Percentiles rank a stretch among this genome's conserved stretches.
These are phyloP conservation scores for Tubosaeta brunneosetosa DNA, from an alignment of 768 basidiomycete genomes.

Conservation along the genomic window DNA sequence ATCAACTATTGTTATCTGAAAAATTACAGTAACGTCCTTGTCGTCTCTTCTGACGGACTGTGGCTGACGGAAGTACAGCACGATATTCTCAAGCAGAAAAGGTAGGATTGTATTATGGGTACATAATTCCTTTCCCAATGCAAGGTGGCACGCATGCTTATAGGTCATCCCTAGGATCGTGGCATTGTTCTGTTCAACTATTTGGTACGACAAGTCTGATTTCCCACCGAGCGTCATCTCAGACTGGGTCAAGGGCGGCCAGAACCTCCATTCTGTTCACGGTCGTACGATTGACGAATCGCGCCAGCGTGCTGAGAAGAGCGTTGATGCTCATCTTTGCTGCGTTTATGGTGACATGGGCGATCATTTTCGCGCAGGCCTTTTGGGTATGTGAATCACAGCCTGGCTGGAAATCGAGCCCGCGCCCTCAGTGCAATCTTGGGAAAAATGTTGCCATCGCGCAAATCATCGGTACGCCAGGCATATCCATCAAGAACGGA, in stretches of 20 bases:
- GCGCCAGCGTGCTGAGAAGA: neutral
- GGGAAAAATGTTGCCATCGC: neutral
- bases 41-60: neutral
- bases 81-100: neutral
- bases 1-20: neutral
- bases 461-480: neutral
- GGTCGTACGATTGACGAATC: neutral
- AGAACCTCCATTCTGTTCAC: conserved; percentile 7
- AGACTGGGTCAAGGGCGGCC: neutral
- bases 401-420: conserved; percentile 1
- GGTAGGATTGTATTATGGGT: conserved; percentile 2
- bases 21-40: neutral
- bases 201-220: neutral
- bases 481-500: neutral
- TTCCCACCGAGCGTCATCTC: neutral
- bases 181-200: neutral
- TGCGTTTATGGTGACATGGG: conserved; percentile 1
- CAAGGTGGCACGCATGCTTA: neutral
- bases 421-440: conserved; percentile 1
- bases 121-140: neutral
- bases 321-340: neutral
- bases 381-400: conserved; percentile 6
- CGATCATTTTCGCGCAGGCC: conserved; percentile 1
- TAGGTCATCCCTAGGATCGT: neutral
- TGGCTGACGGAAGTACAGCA: neutral